Evolutionary conservation across 2,329 filamentous ascomycete species (phyloP), one percentile per base, ranked within the genome.

Genomic region (Penicillium polonicum): DNA sequence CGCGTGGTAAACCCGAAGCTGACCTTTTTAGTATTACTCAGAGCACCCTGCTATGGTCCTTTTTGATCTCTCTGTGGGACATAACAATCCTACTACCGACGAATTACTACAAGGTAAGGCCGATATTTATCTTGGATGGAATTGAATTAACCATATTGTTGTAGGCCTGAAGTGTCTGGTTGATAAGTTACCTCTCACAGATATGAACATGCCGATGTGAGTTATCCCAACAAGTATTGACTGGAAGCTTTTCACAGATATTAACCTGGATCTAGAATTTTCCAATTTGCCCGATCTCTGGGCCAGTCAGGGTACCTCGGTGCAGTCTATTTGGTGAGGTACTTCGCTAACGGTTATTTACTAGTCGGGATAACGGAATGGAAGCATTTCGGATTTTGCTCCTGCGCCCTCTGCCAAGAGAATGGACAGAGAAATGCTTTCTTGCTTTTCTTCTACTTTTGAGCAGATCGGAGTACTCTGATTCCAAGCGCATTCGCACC

Each of bases 401-500:
- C 13, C 72, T 79, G n/a, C 79, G 84, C 27, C 70, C 92, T 25
- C 63, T 85, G 60, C 64, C 76, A 57, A 81, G 4, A 2, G 77
- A 79, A 3, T 91, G 87, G 86, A 78, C 91, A 33, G 90, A 92
- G 59, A 88, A 85, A 64, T 80, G 83, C 0, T 72, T 92, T 17
- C 21, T 52, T 31, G 31, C 31, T 25, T 56, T 53, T 12, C 79
- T 95, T 19, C 85, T 85, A 6, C 82, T 89, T 3, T 76, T 91
- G 5, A 88, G 86, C 82, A 84, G 41, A 46, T 35, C 91, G 69
- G 52, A 48, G 5, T 2, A n/a, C 4, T 77, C 80, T 6, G 85
- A 83, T 0, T 78, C 77, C 52, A 79, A 76, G n/a, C 77, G 66
- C 15, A 71, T 78, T 36, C 62, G 64, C 4, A 60, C 69, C 9